Conservation (phyloP, 2,329 filamentous ascomycete genomes). For the Aspergillus latus region DNA sequence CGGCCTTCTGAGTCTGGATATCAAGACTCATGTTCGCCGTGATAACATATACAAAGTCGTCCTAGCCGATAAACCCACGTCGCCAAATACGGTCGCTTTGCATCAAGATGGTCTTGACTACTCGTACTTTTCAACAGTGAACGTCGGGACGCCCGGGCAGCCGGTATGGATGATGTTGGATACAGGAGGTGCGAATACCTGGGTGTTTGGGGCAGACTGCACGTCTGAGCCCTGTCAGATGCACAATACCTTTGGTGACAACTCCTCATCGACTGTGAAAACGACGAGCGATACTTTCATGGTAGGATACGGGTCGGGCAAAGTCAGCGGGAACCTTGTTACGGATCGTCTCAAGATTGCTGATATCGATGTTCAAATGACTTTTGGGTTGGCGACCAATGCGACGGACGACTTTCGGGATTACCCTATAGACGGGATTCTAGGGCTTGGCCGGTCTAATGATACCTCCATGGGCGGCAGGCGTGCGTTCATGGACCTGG, state of each 20-base stretch:
- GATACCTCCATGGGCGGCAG: slow-evolving; percentile 48
- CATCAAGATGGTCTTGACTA: slow-evolving; percentile 56
- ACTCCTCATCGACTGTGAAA: slow-evolving; percentile 65
- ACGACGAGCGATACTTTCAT: slow-evolving; percentile 57
- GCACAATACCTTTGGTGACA: slow-evolving; percentile 68
- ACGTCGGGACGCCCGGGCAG: slow-evolving; percentile 51
- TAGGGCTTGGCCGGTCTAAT: slow-evolving; percentile 69
- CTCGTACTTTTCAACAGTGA: slow-evolving; percentile 55
- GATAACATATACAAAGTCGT: slow-evolving; percentile 52
- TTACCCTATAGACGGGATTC: slow-evolving; percentile 85
- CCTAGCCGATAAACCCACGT: slow-evolving; percentile 39
- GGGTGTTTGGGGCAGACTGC: slow-evolving; percentile 77
- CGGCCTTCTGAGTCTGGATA: slow-evolving; percentile 33
- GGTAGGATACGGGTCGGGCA: slow-evolving; percentile 75
- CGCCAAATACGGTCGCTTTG: slow-evolving; percentile 51
- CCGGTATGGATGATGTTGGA: slow-evolving; percentile 57
- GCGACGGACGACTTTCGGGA: slow-evolving; percentile 72
- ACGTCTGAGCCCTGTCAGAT: slow-evolving; percentile 62
- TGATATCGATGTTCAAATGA: slow-evolving; percentile 61
- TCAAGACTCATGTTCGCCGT: slow-evolving; percentile 44
- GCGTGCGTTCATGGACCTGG: slow-evolving; percentile 66
- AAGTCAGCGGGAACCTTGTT: slow-evolving; percentile 65
- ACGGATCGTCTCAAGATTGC: slow-evolving; percentile 68
- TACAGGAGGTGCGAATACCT: slow-evolving; percentile 65
- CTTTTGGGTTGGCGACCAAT: slow-evolving; percentile 70